Evolutionary conservation across 1,139 yeast genomes (phyloP).

Genomic region (Taphrina pruni): DNA sequence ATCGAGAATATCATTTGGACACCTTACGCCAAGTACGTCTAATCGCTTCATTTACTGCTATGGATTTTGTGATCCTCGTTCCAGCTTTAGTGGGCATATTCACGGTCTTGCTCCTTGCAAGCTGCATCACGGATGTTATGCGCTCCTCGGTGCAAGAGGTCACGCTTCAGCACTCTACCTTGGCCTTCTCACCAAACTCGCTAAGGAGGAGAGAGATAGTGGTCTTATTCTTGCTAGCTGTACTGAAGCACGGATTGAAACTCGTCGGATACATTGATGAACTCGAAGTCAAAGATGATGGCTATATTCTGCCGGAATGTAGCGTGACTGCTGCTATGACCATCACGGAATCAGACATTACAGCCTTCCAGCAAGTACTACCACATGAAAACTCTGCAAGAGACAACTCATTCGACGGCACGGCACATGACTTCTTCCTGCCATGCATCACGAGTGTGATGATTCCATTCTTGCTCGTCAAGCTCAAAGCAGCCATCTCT

Average conservation of each 20-base stretch:
- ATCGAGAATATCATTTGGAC: no score
- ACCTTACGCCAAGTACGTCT: no score
- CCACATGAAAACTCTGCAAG: not conserved
- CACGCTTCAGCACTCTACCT: not conserved
- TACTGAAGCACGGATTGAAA: constrained; percentile 10
- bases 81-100: not conserved
- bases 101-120: not conserved
- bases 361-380: not conserved
- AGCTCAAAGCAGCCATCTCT: not conserved
- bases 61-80: not conserved
- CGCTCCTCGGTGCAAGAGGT: not conserved
- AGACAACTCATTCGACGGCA: not conserved
- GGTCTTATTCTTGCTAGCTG: not conserved
- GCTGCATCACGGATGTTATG: not conserved
- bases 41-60: not conserved
- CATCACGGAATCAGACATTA: not conserved
- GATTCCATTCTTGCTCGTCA: constrained; percentile 10
- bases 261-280: not conserved
- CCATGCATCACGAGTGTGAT: constrained; percentile 15
- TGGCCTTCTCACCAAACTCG: not conserved
- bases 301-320: constrained; percentile 1
- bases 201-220: not conserved
- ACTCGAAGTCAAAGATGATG: not conserved
- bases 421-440: not conserved
- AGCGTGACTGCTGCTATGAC: not conserved